Conservation (phyloP, 371 early-diverging fungal genomes). For the Rhizopus delemar region DNA sequence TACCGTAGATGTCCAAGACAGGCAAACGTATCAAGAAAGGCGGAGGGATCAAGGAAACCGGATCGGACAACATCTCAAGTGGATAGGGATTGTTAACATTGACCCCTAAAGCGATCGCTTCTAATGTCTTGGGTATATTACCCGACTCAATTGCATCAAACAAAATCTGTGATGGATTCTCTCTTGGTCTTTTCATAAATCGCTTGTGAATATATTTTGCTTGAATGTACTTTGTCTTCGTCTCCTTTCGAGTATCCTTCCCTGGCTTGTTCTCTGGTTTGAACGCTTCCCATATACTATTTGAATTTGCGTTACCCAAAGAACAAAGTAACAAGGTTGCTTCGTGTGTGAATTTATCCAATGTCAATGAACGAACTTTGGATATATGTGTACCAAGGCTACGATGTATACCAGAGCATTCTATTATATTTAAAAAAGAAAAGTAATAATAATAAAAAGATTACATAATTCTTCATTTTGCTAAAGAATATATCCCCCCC, state of each 20-base stretch:
- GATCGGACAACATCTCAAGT: constrained; percentile 14
- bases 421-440: constrained; percentile 20
- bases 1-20: not conserved
- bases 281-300: constrained; percentile 52
- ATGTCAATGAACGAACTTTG: constrained; percentile 79
- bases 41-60: not conserved
- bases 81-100: constrained; percentile 31
- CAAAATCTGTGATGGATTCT: constrained; percentile 3
- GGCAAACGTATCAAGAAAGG: not conserved
- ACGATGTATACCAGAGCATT: constrained; percentile 95
- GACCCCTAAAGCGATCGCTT: constrained; percentile 39
- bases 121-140: constrained; percentile 36
- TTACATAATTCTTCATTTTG: no score
- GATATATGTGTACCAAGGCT: constrained; percentile 89
- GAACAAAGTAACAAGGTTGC: constrained; percentile 49
- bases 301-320: constrained; percentile 58
- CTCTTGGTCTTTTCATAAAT: constrained; percentile 19
- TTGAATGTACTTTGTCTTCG: constrained; percentile 37
- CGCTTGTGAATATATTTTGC: constrained; percentile 1
- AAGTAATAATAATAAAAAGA: no score
- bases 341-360: constrained; percentile 74
- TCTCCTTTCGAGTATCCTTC: constrained; percentile 15
- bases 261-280: constrained; percentile 10
- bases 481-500: no score
- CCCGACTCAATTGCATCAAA: constrained; percentile 36